Percentiles rank a stretch among this genome's conserved stretches.
phyloP scores from a whole-genome alignment of 2,329 filamentous ascomycete genomes.

The Anisogramma anomala region DNA sequence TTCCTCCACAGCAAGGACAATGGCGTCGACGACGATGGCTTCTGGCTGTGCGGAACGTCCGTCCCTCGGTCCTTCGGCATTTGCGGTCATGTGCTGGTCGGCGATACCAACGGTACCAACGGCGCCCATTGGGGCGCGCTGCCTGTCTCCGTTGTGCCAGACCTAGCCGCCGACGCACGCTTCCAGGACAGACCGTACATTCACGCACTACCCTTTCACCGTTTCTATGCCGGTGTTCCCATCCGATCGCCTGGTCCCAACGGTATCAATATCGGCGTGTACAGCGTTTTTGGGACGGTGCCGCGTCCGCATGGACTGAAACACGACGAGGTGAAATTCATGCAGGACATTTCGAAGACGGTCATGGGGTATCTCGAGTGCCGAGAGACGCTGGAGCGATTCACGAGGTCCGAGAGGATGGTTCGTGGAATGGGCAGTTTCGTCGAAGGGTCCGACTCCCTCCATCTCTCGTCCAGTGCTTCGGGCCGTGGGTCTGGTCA shows the following conservation, averaged over 20 bases:
- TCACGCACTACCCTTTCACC: slow-evolving; percentile 15
- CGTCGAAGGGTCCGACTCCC: slow-evolving; percentile 21
- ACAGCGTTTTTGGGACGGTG: slow-evolving; percentile 24
- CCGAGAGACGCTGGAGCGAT: slow-evolving; percentile 18
- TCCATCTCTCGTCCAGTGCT: not conserved
- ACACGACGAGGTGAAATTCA: slow-evolving; percentile 19
- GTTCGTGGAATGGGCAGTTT: slow-evolving; percentile 26
- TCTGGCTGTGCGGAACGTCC: slow-evolving; percentile 21
- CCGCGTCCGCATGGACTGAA: slow-evolving; percentile 19
- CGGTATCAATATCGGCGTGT: slow-evolving; percentile 32
- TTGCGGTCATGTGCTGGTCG: slow-evolving; percentile 21
- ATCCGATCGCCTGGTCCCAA: slow-evolving; percentile 24
- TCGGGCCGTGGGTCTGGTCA: not conserved
- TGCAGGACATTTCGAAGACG: slow-evolving; percentile 19
- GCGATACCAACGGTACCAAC: not conserved
- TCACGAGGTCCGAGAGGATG: slow-evolving; percentile 26
- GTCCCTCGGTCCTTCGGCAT: slow-evolving; percentile 22
- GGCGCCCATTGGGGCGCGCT: slow-evolving; percentile 18
- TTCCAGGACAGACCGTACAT: slow-evolving; percentile 21
- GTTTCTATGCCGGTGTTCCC: slow-evolving; percentile 32
- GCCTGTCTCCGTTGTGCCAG: slow-evolving; percentile 24
- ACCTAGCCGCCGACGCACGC: slow-evolving; percentile 23
- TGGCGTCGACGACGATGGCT: slow-evolving; percentile 7
- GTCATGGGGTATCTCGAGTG: slow-evolving; percentile 28
- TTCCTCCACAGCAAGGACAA: not conserved